Evolutionary conservation across 176 grass and related monocot genomes (phyloP).

Genomic region (Microstegium vimineum): DNA sequence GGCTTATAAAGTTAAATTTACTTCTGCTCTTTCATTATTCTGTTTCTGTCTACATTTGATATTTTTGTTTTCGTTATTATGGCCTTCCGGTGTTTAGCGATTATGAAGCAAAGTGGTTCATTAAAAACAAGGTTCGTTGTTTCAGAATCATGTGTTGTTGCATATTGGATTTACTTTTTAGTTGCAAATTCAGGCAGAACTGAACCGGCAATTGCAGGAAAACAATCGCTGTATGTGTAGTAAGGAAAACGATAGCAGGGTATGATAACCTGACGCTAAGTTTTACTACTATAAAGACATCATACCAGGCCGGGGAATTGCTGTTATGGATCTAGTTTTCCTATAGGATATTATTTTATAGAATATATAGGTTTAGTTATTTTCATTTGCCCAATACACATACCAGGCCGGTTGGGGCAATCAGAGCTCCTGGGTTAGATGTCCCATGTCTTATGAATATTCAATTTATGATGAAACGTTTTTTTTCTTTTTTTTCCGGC

Average conservation of each 20-base stretch:
- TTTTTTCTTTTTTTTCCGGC: no score
- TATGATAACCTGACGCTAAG: neutral
- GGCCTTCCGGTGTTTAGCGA: no score
- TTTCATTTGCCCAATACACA: no score
- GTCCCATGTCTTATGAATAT: no score
- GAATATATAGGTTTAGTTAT: no score
- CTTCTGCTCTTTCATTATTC: neutral
- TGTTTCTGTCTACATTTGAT: neutral
- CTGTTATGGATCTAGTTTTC: no score
- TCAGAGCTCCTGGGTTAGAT: no score
- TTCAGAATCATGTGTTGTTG: neutral
- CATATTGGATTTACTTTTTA: neutral
- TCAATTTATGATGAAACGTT: no score
- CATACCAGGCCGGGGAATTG: no score
- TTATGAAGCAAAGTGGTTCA: no score
- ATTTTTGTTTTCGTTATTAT: neutral
- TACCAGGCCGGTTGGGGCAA: no score
- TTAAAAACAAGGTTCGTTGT: neutral
- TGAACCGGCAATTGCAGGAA: neutral
- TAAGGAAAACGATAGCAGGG: neutral
- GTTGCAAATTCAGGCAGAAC: neutral
- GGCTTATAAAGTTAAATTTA: conserved; percentile 27
- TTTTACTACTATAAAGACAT: neutral
- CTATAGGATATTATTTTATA: no score
- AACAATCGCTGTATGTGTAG: neutral